Base-by-base conservation (phyloP, 192 early-diverging fungal species). In the Pilaira anomala region DNA sequence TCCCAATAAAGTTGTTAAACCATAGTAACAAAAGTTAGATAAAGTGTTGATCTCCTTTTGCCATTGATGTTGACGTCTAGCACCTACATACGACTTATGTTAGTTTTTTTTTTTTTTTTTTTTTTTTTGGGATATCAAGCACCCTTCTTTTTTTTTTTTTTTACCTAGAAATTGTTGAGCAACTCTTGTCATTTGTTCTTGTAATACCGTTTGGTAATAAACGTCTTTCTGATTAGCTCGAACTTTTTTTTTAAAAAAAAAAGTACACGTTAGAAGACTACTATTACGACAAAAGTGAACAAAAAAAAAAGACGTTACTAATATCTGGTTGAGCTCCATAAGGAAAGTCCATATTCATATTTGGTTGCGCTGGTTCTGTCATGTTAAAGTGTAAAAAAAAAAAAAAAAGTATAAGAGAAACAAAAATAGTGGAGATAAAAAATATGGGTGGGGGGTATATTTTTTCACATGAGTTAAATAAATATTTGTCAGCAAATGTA, bases 161-260 rank as follows among this genome's bases (percentile, higher is more conserved):
- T 65, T 77, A 82, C 90, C 92, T 64, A 81, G 65, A 6, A 83
- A 75, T 48, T 82, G 78, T 40, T 87, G 82, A 48, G 84, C 78
- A 0, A 87, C 78, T 57, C 82, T 79, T 3, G 79, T 76, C 51
- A 93, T 66, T 61, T 88, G 84, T 25, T 78, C 71, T 36, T 82
- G 82, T 19, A 93, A 58, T 21, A 85, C 76, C 30, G 82, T 76
- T 75, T 87, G 83, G 73, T 94, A 93, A 75, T 90, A 89, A 6
- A 83, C 69, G 78, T 97, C 94, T 66, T 97, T 97, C 66, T 97
- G 94, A 63, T 89, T 84, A 46, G 93, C 83, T 25, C 92, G 85
- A 70, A 96, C 88, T 80, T n/a, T n/a, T n/a, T n/a, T n/a, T n/a
- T n/a, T n/a, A n/a, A 68, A n/a, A 62, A 21, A n/a, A 53, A 21